Base-by-base conservation (phyloP, 2,329 filamentous ascomycete genomes). In the Falciphora oryzae region DNA sequence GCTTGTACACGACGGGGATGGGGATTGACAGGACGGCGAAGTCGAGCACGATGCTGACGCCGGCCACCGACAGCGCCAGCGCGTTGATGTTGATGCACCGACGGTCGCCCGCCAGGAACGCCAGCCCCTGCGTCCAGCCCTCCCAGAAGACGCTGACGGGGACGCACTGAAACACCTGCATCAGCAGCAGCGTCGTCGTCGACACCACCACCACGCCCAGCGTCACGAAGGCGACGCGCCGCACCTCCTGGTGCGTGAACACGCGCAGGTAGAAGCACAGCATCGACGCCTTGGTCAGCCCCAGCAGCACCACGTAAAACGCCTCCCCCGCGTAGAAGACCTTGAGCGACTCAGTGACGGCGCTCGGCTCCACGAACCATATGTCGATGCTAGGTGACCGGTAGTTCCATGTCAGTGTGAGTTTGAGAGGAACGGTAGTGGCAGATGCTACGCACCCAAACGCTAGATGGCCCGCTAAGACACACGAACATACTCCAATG, bases 111-210 rank as follows among this genome's bases (percentile, higher is more conserved):
- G 71, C 73, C 73, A 75, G 2, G 71, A 70, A 16, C 70, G 67
- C 75, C 75, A 77, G 64, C 10, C 72, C 74, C 35, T 73, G 71
- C 18, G 18, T n/a, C 73, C 73, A 76, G 1, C 72, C 71, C 14
- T 71, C 66, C 75, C 76, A 78, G 64, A 71, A 69, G 59, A 68
- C 73, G 0, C 66, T 22, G 60, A 77, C 67, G 1, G 76, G 76
- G 1, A 69, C 58, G 67, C 76, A 77, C 67, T 78, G 76, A 50
- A 77, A 75, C n/a, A 75, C 69, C 63, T 74, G 71, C 59, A 76
- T 64, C 22, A 74, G 68, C 50, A 77, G 61, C n/a, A 76, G 67
- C 13, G 73, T 58, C 14, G 69, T 22, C 8, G 71, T 71, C 2
- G 72, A 70, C 3, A 71, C 5, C n/a, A 32, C 65, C 31, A 76